phyloP scores from a whole-genome alignment of 2,329 filamentous ascomycete species.

The Diaporthe velutina region DNA sequence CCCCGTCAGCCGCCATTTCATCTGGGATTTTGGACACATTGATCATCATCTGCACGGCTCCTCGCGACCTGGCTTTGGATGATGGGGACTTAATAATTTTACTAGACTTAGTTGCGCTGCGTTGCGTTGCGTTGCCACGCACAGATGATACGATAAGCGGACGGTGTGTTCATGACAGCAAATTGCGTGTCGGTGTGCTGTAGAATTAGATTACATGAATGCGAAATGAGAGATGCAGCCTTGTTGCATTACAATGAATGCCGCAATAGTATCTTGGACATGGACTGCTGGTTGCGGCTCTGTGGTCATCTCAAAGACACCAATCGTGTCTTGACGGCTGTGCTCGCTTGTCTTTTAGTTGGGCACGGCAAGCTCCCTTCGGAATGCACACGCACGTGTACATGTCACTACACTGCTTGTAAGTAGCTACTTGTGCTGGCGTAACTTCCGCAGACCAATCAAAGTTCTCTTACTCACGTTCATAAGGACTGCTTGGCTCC shows the following conservation, averaged over 20 bases:
- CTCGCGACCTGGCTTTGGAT: background rate
- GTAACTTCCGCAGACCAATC: no score
- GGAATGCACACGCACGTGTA: background rate
- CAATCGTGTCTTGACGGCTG: background rate
- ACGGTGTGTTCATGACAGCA: background rate
- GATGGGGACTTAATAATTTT: slow-evolving; percentile 9
- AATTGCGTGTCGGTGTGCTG: background rate
- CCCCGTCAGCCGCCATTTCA: background rate
- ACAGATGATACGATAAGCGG: slow-evolving; percentile 10
- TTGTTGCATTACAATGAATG: background rate
- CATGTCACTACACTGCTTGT: no score
- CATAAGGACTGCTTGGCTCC: no score
- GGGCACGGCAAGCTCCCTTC: background rate
- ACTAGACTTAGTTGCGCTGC: slow-evolving; percentile 12
- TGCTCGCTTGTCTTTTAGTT: background rate
- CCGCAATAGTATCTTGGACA: background rate
- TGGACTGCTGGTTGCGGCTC: background rate
- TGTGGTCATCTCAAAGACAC: background rate
- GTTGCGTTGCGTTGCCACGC: background rate
- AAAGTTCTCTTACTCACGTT: no score
- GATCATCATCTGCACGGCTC: background rate
- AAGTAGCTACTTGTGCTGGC: background rate
- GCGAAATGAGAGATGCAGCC: slow-evolving; percentile 3
- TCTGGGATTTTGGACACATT: background rate
- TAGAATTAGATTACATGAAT: slow-evolving; percentile 25